Evolutionary conservation across 208 protist species (phyloP).

Genomic region (Acanthamoeba lenticulata): DNA sequence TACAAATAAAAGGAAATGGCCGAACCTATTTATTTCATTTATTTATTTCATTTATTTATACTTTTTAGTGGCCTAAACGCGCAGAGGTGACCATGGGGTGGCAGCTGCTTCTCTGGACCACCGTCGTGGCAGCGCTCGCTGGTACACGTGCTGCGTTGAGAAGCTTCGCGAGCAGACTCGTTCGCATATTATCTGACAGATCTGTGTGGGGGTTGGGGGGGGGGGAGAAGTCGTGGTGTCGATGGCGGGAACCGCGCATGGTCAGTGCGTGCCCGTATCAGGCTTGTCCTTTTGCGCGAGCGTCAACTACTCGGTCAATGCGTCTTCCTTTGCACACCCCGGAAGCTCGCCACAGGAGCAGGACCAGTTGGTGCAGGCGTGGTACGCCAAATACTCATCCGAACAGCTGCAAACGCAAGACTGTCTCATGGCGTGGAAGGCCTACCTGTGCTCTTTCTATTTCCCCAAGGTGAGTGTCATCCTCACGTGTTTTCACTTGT

Average conservation of each 20-base stretch:
- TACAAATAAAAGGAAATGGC: too few species aligned
- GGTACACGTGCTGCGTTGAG: not conserved
- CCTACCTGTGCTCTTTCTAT: constrained; percentile 64
- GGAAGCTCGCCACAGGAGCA: constrained; percentile 35
- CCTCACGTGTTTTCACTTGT: not conserved
- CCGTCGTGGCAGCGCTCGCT: not conserved
- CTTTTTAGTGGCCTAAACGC: too few species aligned
- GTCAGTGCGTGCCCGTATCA: constrained; percentile 47
- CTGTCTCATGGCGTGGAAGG: constrained; percentile 52
- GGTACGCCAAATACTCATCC: constrained; percentile 23
- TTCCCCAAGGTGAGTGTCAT: constrained; percentile 55
- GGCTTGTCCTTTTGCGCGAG: constrained; percentile 40
- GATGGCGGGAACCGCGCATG: not conserved
- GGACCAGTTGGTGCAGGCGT: not conserved
- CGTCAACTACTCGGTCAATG: constrained; percentile 64
- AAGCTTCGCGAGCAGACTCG: too few species aligned
- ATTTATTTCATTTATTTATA: not conserved
- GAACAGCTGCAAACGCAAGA: constrained; percentile 58
- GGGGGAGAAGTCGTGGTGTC: not conserved
- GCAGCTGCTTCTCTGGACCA: not conserved
- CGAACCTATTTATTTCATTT: too few species aligned
- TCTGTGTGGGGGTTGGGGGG: too few species aligned
- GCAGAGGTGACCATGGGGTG: too few species aligned
- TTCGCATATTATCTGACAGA: too few species aligned
- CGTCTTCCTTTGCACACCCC: not conserved